These are phyloP conservation scores for Microbotryum intermedium DNA, from an alignment of 1,284 basidiomycete genomes.

Conservation along the genomic window DNA sequence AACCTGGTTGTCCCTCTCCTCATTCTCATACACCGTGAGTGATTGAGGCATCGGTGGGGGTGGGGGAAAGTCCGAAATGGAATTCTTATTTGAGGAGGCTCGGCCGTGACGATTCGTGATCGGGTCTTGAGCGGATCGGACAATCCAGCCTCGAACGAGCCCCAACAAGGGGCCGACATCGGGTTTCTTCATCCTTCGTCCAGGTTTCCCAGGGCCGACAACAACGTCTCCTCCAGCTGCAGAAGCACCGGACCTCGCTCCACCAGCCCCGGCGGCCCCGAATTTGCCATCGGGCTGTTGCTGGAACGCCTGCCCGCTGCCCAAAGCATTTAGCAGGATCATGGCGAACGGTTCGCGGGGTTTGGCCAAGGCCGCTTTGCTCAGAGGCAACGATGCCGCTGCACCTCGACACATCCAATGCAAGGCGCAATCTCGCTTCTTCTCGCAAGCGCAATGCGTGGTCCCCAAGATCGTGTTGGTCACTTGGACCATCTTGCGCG, in stretches of 20 bases:
- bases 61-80: neutral
- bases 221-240: conserved; percentile 46
- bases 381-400: neutral
- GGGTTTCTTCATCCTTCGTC: conserved; percentile 31
- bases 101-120: neutral
- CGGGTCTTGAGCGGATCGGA: neutral
- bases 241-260: too few species aligned
- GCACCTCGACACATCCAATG: conserved; percentile 26
- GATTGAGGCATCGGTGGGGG: conserved; percentile 2
- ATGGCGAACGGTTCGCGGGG: conserved; percentile 46
- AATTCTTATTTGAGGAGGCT: neutral
- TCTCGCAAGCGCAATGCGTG: conserved; percentile 31
- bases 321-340: conserved; percentile 61
- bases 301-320: conserved; percentile 46
- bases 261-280: too few species aligned
- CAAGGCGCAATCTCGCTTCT: conserved; percentile 31
- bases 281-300: too few species aligned
- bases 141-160: conserved; percentile 54
- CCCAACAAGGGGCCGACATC: conserved; percentile 66
- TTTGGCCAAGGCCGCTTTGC: neutral
- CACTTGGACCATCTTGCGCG: conserved; percentile 19
- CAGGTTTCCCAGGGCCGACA: conserved; percentile 44
- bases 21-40: conserved; percentile 38
- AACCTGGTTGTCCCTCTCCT: conserved; percentile 1
- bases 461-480: conserved; percentile 25